Evolutionary conservation across 2,329 filamentous ascomycete genomes (phyloP), one percentile per base, ranked within the genome.

Genomic region (Didymella keratinophila): DNA sequence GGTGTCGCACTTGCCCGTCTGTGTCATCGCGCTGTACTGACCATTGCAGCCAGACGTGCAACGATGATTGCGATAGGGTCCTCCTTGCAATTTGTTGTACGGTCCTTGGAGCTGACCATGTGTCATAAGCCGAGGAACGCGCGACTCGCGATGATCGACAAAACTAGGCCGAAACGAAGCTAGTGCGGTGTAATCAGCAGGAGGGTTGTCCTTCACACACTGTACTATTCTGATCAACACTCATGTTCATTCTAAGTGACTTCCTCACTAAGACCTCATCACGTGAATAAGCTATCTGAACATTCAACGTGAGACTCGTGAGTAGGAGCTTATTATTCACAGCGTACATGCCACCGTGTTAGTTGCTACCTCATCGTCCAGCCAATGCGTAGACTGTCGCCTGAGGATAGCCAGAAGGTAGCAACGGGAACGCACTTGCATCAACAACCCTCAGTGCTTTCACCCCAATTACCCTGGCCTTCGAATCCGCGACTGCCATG

Each of bases 1-100:
- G 3, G 60, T 72, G 43, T 72, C 70, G 47, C 71, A 74, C 59
- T 74, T 74, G 14, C 71, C 71, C 3, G 67, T 67, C 41, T 68
- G 69, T 5, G 71, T 74, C 71, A 74, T 74, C 4, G 20, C 3
- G 11, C n/a, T 27, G 5, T 6, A 10, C 30, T 16, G 9, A 36
- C 25, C 45, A 58, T 54, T 5, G 9, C 50, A 28, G 14, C 41
- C 12, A 28, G 16, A 1, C 10, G 10, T 18, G 10, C 9, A 10
- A 41, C 18, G 16, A 34, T 7, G 20, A 8, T 10, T 14, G 20
- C 12, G 18, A 18, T 11, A 32, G 12, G 12, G 25, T 2, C 7
- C 18, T 51, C 42, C 20, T 21, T 27, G 20, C 27, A 10, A 10
- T 11, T 12, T 18, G 30, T 27, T 21, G 32, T 34, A 18, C 12